A percentile compares a stretch with the other conserved stretches of the same genome.
phyloP scores from a whole-genome alignment of 345 rosid genomes.

The Conringia planisiliqua region DNA sequence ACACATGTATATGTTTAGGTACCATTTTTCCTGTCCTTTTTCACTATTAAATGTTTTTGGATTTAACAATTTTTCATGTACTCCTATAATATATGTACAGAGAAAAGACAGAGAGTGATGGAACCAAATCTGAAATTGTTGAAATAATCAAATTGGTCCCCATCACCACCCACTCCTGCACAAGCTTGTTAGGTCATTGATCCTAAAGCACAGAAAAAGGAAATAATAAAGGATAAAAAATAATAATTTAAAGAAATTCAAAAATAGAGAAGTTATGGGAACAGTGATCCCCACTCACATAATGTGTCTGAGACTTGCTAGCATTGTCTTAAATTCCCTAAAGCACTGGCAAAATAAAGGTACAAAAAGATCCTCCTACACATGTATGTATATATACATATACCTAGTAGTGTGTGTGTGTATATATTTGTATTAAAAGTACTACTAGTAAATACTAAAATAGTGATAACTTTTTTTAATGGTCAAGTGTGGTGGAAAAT shows the following conservation, averaged over 20 bases:
- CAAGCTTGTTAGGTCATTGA: constrained; percentile 35
- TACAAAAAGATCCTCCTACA: constrained; percentile 24
- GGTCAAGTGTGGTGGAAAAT: constrained; percentile 22
- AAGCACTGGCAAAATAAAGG: constrained; percentile 33
- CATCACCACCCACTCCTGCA: constrained; percentile 34
- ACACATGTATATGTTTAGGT: constrained; percentile 12
- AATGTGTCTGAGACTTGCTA: constrained; percentile 36
- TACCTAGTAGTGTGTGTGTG: background rate
- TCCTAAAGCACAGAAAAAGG: constrained; percentile 19
- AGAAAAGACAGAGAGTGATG: constrained; percentile 32
- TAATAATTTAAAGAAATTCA: background rate
- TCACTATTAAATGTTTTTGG: constrained; percentile 4
- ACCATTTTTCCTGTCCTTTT: constrained; percentile 14
- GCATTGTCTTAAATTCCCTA: constrained; percentile 37
- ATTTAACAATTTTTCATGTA: background rate
- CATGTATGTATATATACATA: background rate
- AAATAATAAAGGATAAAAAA: background rate
- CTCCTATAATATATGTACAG: background rate
- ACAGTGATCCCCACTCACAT: constrained; percentile 38
- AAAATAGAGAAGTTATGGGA: constrained; percentile 26
- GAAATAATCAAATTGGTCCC: constrained; percentile 40
- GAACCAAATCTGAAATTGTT: constrained; percentile 32
- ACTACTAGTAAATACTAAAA: background rate
- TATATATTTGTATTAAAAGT: background rate
- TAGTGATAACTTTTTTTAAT: background rate